phyloP scores from a whole-genome alignment of 345 rosid species.

The Psidium friedrichsthalianum region DNA sequence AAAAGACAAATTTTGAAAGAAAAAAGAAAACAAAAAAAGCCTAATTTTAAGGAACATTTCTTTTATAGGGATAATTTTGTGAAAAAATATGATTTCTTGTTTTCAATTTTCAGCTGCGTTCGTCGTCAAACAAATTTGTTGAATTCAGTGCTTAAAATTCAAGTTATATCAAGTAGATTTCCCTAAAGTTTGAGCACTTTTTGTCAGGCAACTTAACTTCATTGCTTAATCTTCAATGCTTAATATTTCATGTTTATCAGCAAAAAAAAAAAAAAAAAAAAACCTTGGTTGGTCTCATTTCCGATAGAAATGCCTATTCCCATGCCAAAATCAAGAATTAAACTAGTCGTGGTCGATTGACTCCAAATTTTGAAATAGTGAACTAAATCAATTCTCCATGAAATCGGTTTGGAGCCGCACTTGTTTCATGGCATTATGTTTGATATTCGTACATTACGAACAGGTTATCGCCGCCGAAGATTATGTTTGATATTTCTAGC shows the following conservation, averaged over 20 bases:
- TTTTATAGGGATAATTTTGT: no score
- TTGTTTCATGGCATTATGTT: background rate
- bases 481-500: no score
- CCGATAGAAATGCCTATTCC: background rate
- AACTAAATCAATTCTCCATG: background rate
- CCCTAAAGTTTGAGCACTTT: background rate
- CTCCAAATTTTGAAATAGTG: background rate
- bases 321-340: background rate
- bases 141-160: background rate
- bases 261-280: no score
- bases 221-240: no score
- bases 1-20: no score
- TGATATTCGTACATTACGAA: background rate
- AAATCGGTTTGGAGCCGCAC: background rate
- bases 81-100: background rate
- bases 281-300: background rate
- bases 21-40: no score
- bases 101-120: rapidly evolving
- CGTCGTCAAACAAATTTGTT: background rate
- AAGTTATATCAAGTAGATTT: background rate
- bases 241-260: background rate
- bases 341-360: background rate
- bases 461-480: no score
- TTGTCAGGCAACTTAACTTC: background rate
- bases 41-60: no score